Base-by-base conservation (phyloP, 257 asterid genomes). In the Echites panduratus region DNA sequence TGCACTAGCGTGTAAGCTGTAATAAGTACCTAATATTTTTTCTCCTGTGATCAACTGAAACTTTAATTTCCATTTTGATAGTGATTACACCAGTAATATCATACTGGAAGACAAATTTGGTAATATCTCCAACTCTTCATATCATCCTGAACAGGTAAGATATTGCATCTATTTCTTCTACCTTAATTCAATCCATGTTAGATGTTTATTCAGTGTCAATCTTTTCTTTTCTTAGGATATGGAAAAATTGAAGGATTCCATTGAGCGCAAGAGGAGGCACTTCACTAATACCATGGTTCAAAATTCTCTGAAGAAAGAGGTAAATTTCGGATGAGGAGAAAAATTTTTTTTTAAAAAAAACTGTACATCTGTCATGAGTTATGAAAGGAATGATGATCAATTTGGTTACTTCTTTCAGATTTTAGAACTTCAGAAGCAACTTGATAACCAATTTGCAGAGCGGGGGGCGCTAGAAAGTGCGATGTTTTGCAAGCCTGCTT, bases 401-500 rank as follows among this genome's bases (percentile, higher is more conserved):
- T 24, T 45, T 68, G 72, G 48, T 56, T 52, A 16, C 66, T 35
- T 32, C 26, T 57, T 79, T 70, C 77, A 90, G 97, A 84, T 90
- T 75, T 56, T 49, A 41, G 84, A 83, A 83, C 89, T 89, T 66
- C 83, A 85, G 81, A 82, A 77, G 74, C 90, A 90, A 74, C 81
- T 87, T 32, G 87, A 87, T 49, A 64, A 82, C 73, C 94, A 90
- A 75, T 85, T 82, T 4, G 66, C 67, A 38, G 73, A 78, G 43
- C 81, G 97, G 13, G 79, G 80, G 56, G 85, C 85, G 20, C 86
- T 87, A 20, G 89, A 90, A 81, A 83, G 81, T 57, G 92, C 92
- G 7, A 61, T 83, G 54, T 80, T 76, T 79, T 72, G 72, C 74
- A 84, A 79, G 62, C 91, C 91, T 81, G 77, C 77, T 59, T 63